Evolutionary conservation across 805 yeast species (phyloP).

Genomic region (Grigorovia yakushimaensis): DNA sequence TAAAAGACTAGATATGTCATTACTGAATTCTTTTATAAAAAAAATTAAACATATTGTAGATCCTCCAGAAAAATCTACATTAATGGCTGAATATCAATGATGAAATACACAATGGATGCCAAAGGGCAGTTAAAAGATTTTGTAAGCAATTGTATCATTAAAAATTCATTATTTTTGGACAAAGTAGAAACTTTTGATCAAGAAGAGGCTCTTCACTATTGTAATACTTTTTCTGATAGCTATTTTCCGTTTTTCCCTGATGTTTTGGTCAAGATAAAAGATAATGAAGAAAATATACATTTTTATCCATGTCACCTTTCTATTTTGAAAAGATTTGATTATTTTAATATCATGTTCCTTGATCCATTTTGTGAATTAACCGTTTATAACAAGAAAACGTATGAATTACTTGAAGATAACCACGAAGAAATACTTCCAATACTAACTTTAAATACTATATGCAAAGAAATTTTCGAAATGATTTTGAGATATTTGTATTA

Average conservation of each 20-base stretch:
- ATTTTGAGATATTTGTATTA: constrained; percentile 48
- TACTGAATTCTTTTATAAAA: constrained; percentile 31
- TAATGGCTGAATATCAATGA: constrained; percentile 27
- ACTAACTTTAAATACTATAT: constrained; percentile 10
- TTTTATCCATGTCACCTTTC: constrained; percentile 59
- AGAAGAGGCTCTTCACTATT: too few species aligned
- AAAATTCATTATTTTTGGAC: constrained; percentile 1
- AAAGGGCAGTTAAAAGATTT: constrained; percentile 18
- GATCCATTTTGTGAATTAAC: constrained; percentile 36
- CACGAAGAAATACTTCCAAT: constrained; percentile 7
- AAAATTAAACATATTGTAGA: constrained; percentile 21
- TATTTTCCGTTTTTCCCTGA: constrained; percentile 34
- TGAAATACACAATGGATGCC: constrained; percentile 23
- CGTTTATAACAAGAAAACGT: constrained; percentile 1
- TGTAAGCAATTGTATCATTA: constrained; percentile 17
- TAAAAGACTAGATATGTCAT: constrained; percentile 26
- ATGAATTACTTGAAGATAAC: too few species aligned
- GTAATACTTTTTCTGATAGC: neutral
- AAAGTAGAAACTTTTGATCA: constrained; percentile 1
- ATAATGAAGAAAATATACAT: constrained; percentile 18
- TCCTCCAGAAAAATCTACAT: constrained; percentile 25
- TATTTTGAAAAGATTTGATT: constrained; percentile 50
- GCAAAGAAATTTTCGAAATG: constrained; percentile 37
- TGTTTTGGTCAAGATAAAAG: constrained; percentile 32
- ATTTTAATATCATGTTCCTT: constrained; percentile 52